Conservation (phyloP, 768 basidiomycete genomes). For the Boletus insuetus region DNA sequence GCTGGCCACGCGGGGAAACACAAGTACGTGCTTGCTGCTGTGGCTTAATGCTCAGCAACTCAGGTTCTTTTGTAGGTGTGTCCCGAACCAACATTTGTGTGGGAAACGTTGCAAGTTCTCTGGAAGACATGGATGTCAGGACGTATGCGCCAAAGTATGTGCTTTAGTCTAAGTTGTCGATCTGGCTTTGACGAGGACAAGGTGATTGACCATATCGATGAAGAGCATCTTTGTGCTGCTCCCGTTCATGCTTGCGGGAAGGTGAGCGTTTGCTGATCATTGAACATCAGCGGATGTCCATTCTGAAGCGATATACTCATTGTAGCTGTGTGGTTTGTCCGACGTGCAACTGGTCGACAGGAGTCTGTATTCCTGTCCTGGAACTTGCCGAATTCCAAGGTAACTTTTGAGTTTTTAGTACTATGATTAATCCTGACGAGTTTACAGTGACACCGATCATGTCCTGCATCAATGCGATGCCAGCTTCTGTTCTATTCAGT, state of each 20-base stretch:
- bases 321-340: constrained; percentile 43
- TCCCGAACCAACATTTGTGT: constrained; percentile 51
- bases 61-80: constrained; percentile 39
- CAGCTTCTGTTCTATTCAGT: constrained; percentile 50
- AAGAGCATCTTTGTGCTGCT: constrained; percentile 54
- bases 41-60: rapidly evolving
- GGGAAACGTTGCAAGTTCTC: constrained; percentile 47
- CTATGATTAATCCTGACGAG: neutral
- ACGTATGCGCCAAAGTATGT: constrained; percentile 50
- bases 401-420: constrained; percentile 7
- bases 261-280: constrained; percentile 27
- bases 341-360: constrained; percentile 30
- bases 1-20: constrained; percentile 58
- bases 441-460: constrained; percentile 44
- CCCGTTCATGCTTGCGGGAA: constrained; percentile 53
- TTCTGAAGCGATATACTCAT: neutral
- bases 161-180: neutral
- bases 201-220: constrained; percentile 46
- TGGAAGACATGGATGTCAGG: constrained; percentile 50
- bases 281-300: neutral
- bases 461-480: constrained; percentile 48
- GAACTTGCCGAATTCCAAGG: constrained; percentile 44
- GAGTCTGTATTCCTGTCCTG: constrained; percentile 39
- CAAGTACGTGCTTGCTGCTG: constrained; percentile 36
- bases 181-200: constrained; percentile 17